Evolutionary conservation across 108 stramenopile species (phyloP).

Genomic region (Tribonema minus): DNA sequence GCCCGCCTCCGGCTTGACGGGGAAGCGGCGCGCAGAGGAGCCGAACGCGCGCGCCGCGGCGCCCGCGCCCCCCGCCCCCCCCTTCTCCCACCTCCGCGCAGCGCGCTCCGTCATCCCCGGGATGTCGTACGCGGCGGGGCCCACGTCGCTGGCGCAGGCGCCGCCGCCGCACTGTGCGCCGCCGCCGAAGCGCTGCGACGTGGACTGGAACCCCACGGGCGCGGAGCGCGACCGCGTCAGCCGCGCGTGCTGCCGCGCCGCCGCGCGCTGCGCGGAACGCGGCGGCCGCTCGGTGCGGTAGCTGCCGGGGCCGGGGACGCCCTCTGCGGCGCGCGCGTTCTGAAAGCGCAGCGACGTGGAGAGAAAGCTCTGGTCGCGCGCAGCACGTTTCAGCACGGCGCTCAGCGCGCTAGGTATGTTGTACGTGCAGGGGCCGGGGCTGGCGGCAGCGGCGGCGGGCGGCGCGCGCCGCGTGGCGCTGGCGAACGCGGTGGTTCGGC

Average conservation of each 20-base stretch:
- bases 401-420: background rate
- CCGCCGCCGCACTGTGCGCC: too few relatives aligned
- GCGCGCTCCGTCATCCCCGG: constrained; percentile 21
- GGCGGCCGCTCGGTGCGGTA: background rate
- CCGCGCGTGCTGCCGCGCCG: background rate
- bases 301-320: background rate
- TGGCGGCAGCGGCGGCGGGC: background rate
- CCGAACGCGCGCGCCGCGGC: constrained; percentile 16
- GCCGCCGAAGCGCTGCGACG: constrained; percentile 21
- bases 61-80: background rate
- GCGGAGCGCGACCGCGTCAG: background rate
- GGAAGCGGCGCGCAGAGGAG: constrained; percentile 17
- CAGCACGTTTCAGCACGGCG: background rate
- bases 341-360: constrained; percentile 15
- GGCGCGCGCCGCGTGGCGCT: background rate
- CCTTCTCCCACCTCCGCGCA: background rate
- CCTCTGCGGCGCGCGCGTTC: background rate
- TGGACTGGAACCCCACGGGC: constrained; percentile 39
- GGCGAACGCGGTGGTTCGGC: constrained; percentile 25
- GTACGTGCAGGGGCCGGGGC: constrained; percentile 32
- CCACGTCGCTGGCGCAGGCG: constrained; percentile 2
- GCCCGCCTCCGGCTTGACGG: background rate
- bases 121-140: constrained; percentile 20
- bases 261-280: background rate
- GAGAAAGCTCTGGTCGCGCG: constrained; percentile 19